A percentile compares a stretch with the other conserved stretches of the same genome.
phyloP scores from a whole-genome alignment of 2,329 filamentous ascomycete species.

The Phoma sp. region DNA sequence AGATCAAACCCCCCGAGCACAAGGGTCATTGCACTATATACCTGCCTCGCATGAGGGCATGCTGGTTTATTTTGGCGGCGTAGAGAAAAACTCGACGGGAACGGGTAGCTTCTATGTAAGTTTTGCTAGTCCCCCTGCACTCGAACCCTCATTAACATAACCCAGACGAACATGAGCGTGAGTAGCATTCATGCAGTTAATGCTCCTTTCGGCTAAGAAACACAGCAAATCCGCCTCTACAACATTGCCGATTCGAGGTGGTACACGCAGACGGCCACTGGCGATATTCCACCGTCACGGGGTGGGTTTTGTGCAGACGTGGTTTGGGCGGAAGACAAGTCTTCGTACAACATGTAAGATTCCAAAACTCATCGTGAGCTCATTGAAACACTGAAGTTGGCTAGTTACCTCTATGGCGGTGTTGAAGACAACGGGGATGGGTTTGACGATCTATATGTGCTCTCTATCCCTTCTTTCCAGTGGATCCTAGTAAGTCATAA shows the following conservation, averaged over 20 bases:
- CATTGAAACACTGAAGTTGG: background rate
- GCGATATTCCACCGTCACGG: conserved; percentile 58
- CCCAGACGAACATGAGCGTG: conserved; percentile 26
- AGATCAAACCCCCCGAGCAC: conserved; percentile 57
- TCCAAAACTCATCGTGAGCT: background rate
- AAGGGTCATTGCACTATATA: conserved; percentile 64
- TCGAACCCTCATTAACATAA: conserved; percentile 1
- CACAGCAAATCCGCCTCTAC: conserved; percentile 56
- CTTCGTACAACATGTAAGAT: conserved; percentile 67
- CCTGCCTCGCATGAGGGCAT: conserved; percentile 63
- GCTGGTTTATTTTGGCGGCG: conserved; percentile 65
- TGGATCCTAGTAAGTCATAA: conserved; percentile 57
- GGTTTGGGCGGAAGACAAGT: conserved; percentile 62
- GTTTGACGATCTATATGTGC: conserved; percentile 65
- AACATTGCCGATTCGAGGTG: conserved; percentile 64
- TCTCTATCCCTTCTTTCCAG: conserved; percentile 64
- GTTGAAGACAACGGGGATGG: conserved; percentile 55
- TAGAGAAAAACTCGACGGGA: conserved; percentile 36
- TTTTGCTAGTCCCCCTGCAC: background rate
- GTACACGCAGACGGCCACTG: conserved; percentile 63
- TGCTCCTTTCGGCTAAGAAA: too few relatives aligned
- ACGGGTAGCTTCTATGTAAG: conserved; percentile 3
- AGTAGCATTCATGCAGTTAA: background rate
- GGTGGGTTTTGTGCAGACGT: conserved; percentile 65
- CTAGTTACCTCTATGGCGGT: conserved; percentile 66